A percentile compares a stretch with the other conserved stretches of the same genome.
These are phyloP conservation scores for Xylariomycetidae sp. DNA, from an alignment of 2,329 filamentous ascomycete genomes.

Conservation along the genomic window DNA sequence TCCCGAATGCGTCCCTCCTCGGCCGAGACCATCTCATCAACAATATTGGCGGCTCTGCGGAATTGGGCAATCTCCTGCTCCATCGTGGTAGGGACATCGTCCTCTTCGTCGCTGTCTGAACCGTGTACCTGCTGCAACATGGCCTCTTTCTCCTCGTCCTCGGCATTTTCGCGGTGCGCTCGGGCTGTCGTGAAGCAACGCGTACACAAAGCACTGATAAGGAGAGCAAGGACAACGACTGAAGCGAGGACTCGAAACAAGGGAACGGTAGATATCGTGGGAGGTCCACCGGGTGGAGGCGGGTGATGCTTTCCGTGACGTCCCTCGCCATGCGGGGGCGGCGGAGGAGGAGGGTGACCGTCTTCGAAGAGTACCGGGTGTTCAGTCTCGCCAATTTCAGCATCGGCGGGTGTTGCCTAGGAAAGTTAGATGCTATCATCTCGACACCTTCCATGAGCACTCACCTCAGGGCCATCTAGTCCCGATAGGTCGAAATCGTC, in stretches of 20 bases:
- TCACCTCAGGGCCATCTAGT: too few species aligned
- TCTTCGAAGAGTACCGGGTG: too few species aligned
- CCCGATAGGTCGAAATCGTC: too few species aligned
- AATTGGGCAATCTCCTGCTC: constrained; percentile 44
- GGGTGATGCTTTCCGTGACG: constrained; percentile 4
- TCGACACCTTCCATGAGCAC: too few species aligned
- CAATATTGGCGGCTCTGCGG: constrained; percentile 38
- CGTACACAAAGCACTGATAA: constrained; percentile 19
- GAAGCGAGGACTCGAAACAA: constrained; percentile 10
- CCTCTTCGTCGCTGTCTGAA: constrained; percentile 22
- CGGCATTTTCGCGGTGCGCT: constrained; percentile 12
- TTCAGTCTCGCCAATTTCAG: too few species aligned
- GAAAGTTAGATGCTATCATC: too few species aligned
- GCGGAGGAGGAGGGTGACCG: constrained; percentile 5
- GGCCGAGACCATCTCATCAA: constrained; percentile 39
- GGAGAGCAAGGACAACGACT: constrained; percentile 19
- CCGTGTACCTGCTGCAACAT: constrained; percentile 21
- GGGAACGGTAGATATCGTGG: constrained; percentile 8
- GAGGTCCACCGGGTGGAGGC: too few species aligned
- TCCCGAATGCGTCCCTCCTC: constrained; percentile 31
- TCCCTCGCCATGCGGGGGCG: constrained; percentile 1
- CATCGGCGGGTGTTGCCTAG: too few species aligned
- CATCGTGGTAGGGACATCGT: constrained; percentile 32
- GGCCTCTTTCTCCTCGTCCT: constrained; percentile 32
- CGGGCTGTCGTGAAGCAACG: constrained; percentile 21